A percentile compares a stretch with the other conserved stretches of the same genome.
These are phyloP conservation scores for Escallonia rubra DNA, from an alignment of 129 eudicot species.

Conservation along the genomic window DNA sequence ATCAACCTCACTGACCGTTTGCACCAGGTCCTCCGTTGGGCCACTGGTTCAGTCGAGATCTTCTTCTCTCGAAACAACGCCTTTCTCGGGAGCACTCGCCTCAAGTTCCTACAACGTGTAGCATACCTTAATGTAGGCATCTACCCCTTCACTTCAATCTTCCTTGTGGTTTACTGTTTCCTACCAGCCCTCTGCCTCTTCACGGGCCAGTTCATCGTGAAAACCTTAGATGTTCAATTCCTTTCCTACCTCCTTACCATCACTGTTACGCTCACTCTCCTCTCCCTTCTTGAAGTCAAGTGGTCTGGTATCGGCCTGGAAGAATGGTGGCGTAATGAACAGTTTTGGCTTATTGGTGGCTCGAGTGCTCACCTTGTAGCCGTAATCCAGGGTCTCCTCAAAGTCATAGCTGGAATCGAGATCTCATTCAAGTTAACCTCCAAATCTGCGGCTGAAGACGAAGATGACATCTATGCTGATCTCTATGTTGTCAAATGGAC, in stretches of 20 bases:
- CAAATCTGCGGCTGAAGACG: slow-evolving; percentile 66
- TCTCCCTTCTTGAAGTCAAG: slow-evolving; percentile 77
- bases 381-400: slow-evolving; percentile 83
- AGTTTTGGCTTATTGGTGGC: slow-evolving; percentile 90
- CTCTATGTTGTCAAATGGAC: slow-evolving; percentile 73
- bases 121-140: slow-evolving; percentile 79
- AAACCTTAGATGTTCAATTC: slow-evolving; percentile 40
- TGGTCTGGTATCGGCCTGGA: slow-evolving; percentile 90
- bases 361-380: slow-evolving; percentile 85
- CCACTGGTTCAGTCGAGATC: slow-evolving; percentile 83
- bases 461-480: slow-evolving; percentile 65
- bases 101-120: slow-evolving; percentile 66
- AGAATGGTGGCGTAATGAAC: slow-evolving; percentile 86
- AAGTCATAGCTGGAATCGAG: slow-evolving; percentile 76
- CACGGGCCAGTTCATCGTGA: slow-evolving; percentile 69
- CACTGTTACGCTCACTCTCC: slow-evolving; percentile 43
- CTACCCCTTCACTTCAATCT: slow-evolving; percentile 83
- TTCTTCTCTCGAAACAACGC: slow-evolving; percentile 79
- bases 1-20: slow-evolving; percentile 83
- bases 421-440: slow-evolving; percentile 75
- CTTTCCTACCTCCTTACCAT: slow-evolving; percentile 55
- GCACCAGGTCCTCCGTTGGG: slow-evolving; percentile 85
- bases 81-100: slow-evolving; percentile 52
- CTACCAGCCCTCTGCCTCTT: slow-evolving; percentile 78
- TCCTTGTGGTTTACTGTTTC: slow-evolving; percentile 70